These are phyloP conservation scores for Filobasidium floriforme DNA, from an alignment of 768 basidiomycete genomes.

Conservation along the genomic window DNA sequence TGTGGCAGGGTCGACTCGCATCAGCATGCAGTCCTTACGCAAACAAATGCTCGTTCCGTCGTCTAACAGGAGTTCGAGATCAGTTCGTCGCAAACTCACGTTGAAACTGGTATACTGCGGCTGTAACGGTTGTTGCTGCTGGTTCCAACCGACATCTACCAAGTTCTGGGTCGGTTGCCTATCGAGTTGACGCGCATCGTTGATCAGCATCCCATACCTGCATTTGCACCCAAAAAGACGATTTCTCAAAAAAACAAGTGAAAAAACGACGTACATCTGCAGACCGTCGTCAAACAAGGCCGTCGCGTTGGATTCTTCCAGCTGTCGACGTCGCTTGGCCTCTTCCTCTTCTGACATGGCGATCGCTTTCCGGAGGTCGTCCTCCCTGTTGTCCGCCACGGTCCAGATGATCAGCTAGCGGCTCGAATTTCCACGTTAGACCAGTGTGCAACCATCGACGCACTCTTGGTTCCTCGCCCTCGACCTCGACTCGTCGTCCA, in stretches of 20 bases:
- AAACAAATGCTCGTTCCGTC: too few species aligned
- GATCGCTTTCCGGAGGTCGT: slow-evolving; percentile 75
- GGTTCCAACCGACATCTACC: slow-evolving; percentile 40
- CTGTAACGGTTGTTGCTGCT: slow-evolving; percentile 66
- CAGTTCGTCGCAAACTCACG: slow-evolving; percentile 37
- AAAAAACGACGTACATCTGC: slow-evolving; percentile 17
- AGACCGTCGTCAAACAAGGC: slow-evolving; percentile 73
- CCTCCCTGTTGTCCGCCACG: slow-evolving; percentile 52
- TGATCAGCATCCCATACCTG: too few species aligned
- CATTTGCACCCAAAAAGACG: too few species aligned
- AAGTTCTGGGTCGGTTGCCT: slow-evolving; percentile 51
- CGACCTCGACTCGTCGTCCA: slow-evolving; percentile 55
- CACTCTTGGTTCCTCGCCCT: slow-evolving; percentile 52
- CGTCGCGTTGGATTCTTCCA: slow-evolving; percentile 65
- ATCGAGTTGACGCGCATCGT: too few species aligned
- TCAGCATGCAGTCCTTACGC: too few species aligned
- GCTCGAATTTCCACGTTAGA: background rate
- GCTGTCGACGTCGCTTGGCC: slow-evolving; percentile 59
- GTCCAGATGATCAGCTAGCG: too few species aligned
- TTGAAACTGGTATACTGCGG: slow-evolving; percentile 91
- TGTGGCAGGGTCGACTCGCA: slow-evolving; percentile 13
- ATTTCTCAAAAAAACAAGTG: too few species aligned
- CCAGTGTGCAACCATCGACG: background rate
- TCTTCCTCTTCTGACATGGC: slow-evolving; percentile 87
- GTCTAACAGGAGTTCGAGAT: too few species aligned